Evolutionary conservation across 768 basidiomycete species (phyloP).

Genomic region (Lactifluus piperatus): DNA sequence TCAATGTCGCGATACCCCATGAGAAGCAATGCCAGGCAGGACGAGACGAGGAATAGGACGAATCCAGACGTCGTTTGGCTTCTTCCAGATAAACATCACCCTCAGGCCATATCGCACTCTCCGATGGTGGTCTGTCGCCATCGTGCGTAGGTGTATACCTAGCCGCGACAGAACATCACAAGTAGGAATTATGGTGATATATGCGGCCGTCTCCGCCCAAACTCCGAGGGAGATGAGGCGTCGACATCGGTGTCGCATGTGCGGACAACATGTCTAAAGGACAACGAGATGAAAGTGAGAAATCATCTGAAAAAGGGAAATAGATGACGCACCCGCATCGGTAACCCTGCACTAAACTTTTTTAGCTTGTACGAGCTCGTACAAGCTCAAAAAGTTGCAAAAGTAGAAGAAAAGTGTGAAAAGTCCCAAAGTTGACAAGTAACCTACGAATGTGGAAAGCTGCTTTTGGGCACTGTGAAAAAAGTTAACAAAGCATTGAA

Average conservation of each 20-base stretch:
- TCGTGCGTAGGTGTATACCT: constrained; percentile 43
- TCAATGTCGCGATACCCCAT: constrained; percentile 82
- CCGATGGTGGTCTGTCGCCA: constrained; percentile 31
- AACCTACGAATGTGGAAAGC: too few species aligned
- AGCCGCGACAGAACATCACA: constrained; percentile 79
- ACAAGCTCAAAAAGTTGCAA: too few species aligned
- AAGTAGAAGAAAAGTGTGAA: too few species aligned
- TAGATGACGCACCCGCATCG: constrained; percentile 28
- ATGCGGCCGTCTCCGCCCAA: constrained; percentile 35
- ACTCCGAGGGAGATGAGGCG: constrained; percentile 28
- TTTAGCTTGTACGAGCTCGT: too few species aligned
- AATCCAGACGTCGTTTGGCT: constrained; percentile 60
- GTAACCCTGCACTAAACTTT: too few species aligned
- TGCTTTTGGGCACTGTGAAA: too few species aligned
- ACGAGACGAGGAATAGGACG: constrained; percentile 59
- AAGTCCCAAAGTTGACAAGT: too few species aligned
- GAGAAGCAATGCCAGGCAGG: constrained; percentile 71
- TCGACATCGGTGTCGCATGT: constrained; percentile 23
- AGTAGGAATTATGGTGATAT: constrained; percentile 63
- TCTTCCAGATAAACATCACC: constrained; percentile 63
- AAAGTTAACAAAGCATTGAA: too few species aligned
- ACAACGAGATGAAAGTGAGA: background rate
- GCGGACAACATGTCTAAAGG: constrained; percentile 20
- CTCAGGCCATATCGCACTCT: constrained; percentile 69
- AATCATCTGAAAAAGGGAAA: background rate